phyloP scores from a whole-genome alignment of 495 filamentous ascomycete species.

The Lindgomyces ingoldianus region DNA sequence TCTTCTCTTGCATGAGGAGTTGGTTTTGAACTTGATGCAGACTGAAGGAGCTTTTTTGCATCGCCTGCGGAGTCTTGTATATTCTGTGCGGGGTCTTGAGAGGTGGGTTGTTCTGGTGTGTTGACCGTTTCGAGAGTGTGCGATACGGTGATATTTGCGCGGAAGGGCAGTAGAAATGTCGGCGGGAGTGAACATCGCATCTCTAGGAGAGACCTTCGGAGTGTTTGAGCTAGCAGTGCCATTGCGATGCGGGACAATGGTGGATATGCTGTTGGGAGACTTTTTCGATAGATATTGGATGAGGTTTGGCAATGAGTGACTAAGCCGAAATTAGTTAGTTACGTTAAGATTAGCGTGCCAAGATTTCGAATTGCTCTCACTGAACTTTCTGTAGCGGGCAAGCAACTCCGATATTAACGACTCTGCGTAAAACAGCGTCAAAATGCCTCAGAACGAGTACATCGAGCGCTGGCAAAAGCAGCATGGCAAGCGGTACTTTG shows the following conservation, averaged over 20 bases:
- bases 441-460: slow-evolving; percentile 90
- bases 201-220: slow-evolving; percentile 37
- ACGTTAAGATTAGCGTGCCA: background rate
- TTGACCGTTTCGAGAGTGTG: slow-evolving; percentile 38
- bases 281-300: background rate
- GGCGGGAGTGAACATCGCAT: slow-evolving; percentile 42
- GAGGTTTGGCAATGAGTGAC: slow-evolving; percentile 13
- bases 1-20: slow-evolving; percentile 38
- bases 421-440: slow-evolving; percentile 22
- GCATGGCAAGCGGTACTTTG: slow-evolving; percentile 64
- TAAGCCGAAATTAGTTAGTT: slow-evolving; percentile 3
- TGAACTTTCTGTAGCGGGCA: background rate
- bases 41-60: slow-evolving; percentile 38
- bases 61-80: background rate
- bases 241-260: slow-evolving; percentile 14
- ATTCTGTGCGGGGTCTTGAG: slow-evolving; percentile 11
- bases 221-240: slow-evolving; percentile 23
- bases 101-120: slow-evolving; percentile 38
- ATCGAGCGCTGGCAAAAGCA: slow-evolving; percentile 87
- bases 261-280: background rate
- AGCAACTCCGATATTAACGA: background rate
- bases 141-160: slow-evolving; percentile 42
- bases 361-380: slow-evolving; percentile 13
- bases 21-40: slow-evolving; percentile 35
- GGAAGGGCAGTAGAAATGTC: slow-evolving; percentile 45